These are phyloP conservation scores for Ceratobasidium sp. DNA, from an alignment of 1,284 basidiomycete species.

Conservation along the genomic window DNA sequence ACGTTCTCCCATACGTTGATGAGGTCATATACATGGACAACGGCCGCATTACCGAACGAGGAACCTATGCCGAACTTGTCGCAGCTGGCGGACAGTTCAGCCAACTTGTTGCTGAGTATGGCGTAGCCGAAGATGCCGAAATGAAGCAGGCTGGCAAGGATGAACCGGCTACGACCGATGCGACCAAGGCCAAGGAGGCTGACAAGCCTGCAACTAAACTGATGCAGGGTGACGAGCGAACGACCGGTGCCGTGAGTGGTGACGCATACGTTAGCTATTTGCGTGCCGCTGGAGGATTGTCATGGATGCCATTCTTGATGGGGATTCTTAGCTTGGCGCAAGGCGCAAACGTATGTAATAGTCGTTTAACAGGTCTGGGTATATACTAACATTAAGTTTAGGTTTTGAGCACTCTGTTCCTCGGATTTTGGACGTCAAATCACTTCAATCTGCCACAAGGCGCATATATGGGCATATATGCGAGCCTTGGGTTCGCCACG, in stretches of 20 bases:
- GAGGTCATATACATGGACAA: constrained; percentile 64
- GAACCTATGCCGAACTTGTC: constrained; percentile 77
- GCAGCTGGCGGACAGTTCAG: constrained; percentile 68
- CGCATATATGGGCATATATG: constrained; percentile 79
- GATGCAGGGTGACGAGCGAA: constrained; percentile 71
- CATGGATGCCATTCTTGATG: constrained; percentile 62
- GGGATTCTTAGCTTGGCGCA: constrained; percentile 54
- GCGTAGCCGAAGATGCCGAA: constrained; percentile 60
- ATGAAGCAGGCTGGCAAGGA: constrained; percentile 54
- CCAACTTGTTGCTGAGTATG: constrained; percentile 73
- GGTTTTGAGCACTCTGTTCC: constrained; percentile 61
- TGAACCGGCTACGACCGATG: constrained; percentile 49
- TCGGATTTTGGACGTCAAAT: constrained; percentile 61
- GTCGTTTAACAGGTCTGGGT: background rate
- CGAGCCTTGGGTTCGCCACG: constrained; percentile 70
- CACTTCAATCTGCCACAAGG: constrained; percentile 67
- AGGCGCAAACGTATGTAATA: constrained; percentile 52
- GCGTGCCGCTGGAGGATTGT: constrained; percentile 65
- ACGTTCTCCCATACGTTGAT: constrained; percentile 82
- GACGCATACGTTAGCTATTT: constrained; percentile 70
- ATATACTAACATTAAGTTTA: constrained; percentile 5
- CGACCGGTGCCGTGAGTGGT: constrained; percentile 67
- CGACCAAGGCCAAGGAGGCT: constrained; percentile 55
- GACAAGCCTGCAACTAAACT: constrained; percentile 71
- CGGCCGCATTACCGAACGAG: constrained; percentile 81